Conservation (phyloP, 345 rosid species). For the Angophora floribunda region DNA sequence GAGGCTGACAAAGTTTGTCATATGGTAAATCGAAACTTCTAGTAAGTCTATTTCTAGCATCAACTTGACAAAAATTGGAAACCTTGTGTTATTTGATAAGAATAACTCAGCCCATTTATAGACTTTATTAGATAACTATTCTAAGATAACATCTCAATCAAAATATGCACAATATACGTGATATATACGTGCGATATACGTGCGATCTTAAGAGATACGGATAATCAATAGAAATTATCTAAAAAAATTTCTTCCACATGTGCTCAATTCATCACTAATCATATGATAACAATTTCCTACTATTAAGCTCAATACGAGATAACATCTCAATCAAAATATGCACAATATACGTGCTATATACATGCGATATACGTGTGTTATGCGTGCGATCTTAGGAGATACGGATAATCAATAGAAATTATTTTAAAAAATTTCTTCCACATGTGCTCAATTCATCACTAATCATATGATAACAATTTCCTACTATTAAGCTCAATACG, state of each 20-base stretch:
- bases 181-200: rapidly evolving
- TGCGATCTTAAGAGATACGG: neutral
- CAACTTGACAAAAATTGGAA: neutral
- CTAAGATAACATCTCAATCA: too few relatives aligned
- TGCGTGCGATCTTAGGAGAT: neutral
- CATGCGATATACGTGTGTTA: neutral
- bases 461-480: too few relatives aligned
- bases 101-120: too few relatives aligned
- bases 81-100: too few relatives aligned
- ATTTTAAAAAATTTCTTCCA: neutral
- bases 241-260: neutral
- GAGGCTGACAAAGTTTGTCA: neutral
- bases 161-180: too few relatives aligned
- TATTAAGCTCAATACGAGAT: too few relatives aligned
- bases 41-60: neutral
- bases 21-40: neutral
- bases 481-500: too few relatives aligned
- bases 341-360: too few relatives aligned
- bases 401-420: too few relatives aligned
- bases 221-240: too few relatives aligned
- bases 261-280: neutral
- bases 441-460: neutral
- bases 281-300: too few relatives aligned
- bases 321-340: neutral
- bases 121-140: too few relatives aligned